Percentiles rank a stretch among this genome's conserved stretches.
phyloP scores from a whole-genome alignment of 495 filamentous ascomycete species.

The Delitschia confertaspora region DNA sequence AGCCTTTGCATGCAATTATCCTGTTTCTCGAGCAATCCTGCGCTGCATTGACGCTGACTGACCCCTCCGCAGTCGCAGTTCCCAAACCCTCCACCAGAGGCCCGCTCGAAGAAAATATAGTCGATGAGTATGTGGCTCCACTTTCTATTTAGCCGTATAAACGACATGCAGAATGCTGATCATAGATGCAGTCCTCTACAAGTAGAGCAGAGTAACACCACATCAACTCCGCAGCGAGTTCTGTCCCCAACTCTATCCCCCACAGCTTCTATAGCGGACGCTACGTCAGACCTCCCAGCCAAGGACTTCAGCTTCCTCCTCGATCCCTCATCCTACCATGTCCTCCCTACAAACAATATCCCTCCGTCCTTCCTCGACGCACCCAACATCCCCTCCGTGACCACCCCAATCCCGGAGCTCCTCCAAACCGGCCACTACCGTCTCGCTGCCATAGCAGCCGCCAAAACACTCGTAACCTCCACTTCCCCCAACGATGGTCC shows the following conservation, averaged over 20 bases:
- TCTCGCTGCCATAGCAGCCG: constrained; percentile 62
- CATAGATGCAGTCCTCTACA: too few relatives aligned
- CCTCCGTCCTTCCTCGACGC: constrained; percentile 52
- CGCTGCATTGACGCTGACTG: not conserved
- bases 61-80: constrained; percentile 23
- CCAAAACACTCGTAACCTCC: constrained; percentile 51
- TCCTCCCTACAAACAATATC: constrained; percentile 52
- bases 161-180: too few relatives aligned
- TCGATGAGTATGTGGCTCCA: constrained; percentile 28
- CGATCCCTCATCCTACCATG: constrained; percentile 71
- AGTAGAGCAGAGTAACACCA: too few relatives aligned
- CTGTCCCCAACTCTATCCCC: constrained; percentile 17
- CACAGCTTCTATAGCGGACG: constrained; percentile 28
- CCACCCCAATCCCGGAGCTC: constrained; percentile 45
- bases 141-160: constrained; percentile 5
- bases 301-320: constrained; percentile 77
- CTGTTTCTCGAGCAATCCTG: not conserved
- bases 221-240: constrained; percentile 6
- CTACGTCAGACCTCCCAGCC: constrained; percentile 31
- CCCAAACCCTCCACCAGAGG: constrained; percentile 30
- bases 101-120: constrained; percentile 29
- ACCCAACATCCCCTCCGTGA: constrained; percentile 34
- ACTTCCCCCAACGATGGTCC: constrained; percentile 47
- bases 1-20: too few relatives aligned
- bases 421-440: constrained; percentile 56